phyloP scores from a whole-genome alignment of 495 filamentous ascomycete species.

The Neurospora cerealis region DNA sequence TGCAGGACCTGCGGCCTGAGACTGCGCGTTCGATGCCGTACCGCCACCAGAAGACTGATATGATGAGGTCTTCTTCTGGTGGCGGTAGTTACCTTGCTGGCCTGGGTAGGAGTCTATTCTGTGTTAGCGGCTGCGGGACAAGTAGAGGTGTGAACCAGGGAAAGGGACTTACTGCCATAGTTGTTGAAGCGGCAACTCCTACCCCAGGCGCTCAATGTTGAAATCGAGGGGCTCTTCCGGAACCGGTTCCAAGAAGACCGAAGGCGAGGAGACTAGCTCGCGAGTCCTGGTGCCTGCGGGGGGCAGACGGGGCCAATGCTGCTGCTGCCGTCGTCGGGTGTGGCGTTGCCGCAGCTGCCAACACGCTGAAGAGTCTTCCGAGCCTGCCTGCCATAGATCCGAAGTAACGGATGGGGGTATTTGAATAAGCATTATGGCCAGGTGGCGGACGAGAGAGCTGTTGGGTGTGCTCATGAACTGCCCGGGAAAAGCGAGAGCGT shows the following conservation, averaged over 20 bases:
- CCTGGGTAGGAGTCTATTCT: background rate
- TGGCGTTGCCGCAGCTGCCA: background rate
- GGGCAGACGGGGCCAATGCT: background rate
- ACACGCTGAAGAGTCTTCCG: constrained; percentile 35
- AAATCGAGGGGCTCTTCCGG: background rate
- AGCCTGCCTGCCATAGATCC: constrained; percentile 15
- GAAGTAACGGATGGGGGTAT: constrained; percentile 5
- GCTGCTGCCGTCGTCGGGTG: background rate
- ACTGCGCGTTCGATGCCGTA: background rate
- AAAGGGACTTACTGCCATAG: background rate
- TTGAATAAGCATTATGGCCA: background rate
- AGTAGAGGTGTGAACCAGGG: background rate
- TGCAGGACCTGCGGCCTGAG: background rate
- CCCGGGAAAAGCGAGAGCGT: background rate
- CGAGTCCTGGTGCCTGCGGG: too few relatives aligned
- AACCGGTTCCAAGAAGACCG: background rate
- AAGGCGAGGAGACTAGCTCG: background rate
- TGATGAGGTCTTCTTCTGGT: background rate
- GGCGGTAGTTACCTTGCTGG: background rate
- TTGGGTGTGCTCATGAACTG: background rate
- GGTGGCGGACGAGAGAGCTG: background rate
- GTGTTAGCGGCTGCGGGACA: background rate
- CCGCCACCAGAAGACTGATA: background rate
- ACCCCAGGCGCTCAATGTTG: background rate
- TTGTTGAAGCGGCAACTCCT: background rate